Evolutionary conservation across 2,329 filamentous ascomycete genomes (phyloP).

Genomic region (Salinomyces thailandicus): DNA sequence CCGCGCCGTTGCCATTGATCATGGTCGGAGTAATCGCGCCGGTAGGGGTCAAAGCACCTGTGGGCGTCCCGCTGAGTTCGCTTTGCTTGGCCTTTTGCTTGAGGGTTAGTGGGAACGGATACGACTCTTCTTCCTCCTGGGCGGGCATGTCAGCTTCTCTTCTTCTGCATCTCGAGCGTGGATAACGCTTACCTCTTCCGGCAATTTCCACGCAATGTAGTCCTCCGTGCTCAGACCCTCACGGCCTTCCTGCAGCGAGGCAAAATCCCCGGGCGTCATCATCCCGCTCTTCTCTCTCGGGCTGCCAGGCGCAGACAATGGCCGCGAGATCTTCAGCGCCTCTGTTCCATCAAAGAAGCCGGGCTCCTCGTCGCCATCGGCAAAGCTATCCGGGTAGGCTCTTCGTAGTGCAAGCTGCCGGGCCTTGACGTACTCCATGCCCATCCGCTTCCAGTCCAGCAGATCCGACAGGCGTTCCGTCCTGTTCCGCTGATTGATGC

Average conservation of each 20-base stretch:
- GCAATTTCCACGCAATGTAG: constrained; percentile 95
- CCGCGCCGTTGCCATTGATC: constrained; percentile 9
- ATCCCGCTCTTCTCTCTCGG: constrained; percentile 84
- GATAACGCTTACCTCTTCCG: constrained; percentile 56
- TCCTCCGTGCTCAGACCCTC: constrained; percentile 93
- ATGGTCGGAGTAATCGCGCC: constrained; percentile 13
- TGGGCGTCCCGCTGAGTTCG: constrained; percentile 1
- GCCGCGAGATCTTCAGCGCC: constrained; percentile 78
- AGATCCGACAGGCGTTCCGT: constrained; percentile 91
- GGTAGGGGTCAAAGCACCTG: constrained; percentile 7
- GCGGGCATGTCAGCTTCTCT: background rate
- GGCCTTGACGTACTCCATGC: constrained; percentile 97
- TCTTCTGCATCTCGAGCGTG: background rate
- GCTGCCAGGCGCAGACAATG: constrained; percentile 86
- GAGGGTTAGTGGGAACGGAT: constrained; percentile 60
- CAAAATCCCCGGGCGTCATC: constrained; percentile 99
- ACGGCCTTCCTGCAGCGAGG: constrained; percentile 83
- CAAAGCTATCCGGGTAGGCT: constrained; percentile 82
- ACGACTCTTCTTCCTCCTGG: constrained; percentile 70
- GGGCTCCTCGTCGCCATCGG: constrained; percentile 61
- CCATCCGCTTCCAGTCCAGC: constrained; percentile 98
- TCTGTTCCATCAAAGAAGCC: constrained; percentile 89
- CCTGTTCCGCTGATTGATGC: constrained; percentile 96
- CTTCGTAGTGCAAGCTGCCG: constrained; percentile 82
- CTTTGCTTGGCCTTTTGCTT: constrained; percentile 32